Conservation (phyloP, 2,329 filamentous ascomycete genomes). For the Fonsecaea pedrosoi region DNA sequence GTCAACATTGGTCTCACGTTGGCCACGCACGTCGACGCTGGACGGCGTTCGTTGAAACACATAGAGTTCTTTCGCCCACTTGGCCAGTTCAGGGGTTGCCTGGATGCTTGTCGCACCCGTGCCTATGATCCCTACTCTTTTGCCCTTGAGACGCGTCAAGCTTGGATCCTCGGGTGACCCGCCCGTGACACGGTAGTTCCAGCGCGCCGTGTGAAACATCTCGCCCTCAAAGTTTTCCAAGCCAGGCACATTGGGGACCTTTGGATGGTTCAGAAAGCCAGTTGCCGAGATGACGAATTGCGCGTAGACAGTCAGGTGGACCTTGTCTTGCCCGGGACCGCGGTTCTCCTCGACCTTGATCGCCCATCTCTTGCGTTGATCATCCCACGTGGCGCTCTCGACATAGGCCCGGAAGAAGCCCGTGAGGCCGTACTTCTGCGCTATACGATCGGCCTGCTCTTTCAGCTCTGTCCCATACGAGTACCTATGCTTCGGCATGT, state of each 20-base stretch:
- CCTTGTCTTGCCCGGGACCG: constrained; percentile 37
- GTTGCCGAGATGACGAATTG: constrained; percentile 50
- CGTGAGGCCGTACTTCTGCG: constrained; percentile 16
- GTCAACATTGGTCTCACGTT: constrained; percentile 19
- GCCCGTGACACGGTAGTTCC: constrained; percentile 51
- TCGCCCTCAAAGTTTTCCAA: constrained; percentile 41
- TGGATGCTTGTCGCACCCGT: no score
- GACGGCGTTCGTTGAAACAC: constrained; percentile 49
- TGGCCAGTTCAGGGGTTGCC: background rate
- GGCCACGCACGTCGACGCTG: constrained; percentile 42
- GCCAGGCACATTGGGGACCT: constrained; percentile 43
- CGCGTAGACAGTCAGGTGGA: constrained; percentile 40
- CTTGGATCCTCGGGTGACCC: constrained; percentile 46
- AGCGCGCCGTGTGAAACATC: constrained; percentile 40
- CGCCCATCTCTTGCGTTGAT: constrained; percentile 10
- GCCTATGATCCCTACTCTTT: constrained; percentile 31
- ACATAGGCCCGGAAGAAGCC: constrained; percentile 23
- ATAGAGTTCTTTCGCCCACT: constrained; percentile 22
- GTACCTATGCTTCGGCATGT: constrained; percentile 25
- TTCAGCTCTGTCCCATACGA: constrained; percentile 19
- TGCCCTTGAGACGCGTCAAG: constrained; percentile 43
- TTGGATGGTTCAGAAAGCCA: constrained; percentile 60
- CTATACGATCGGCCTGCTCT: constrained; percentile 19
- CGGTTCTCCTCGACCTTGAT: constrained; percentile 40
- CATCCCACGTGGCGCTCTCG: background rate